phyloP scores from a whole-genome alignment of 2,329 filamentous ascomycete genomes.

The Trichoderma sp. region DNA sequence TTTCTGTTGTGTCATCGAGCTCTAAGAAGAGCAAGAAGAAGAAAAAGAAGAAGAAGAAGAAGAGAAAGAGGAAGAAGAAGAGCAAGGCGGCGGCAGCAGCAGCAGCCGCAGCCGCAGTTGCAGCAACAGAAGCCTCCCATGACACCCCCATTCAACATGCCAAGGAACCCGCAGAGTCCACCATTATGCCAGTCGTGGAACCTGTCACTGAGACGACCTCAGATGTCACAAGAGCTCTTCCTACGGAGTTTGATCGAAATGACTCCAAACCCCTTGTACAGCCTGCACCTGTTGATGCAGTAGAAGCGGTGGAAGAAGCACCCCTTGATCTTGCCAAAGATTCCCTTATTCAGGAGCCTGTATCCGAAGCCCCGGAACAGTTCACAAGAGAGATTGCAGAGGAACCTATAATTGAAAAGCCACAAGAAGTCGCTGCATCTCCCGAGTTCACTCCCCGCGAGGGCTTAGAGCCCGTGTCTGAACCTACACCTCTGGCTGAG shows the following conservation, averaged over 20 bases:
- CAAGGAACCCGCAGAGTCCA: background rate
- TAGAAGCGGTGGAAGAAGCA: background rate
- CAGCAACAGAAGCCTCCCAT: background rate
- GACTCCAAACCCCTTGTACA: background rate
- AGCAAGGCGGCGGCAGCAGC: background rate
- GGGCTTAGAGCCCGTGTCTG: background rate
- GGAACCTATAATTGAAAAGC: background rate
- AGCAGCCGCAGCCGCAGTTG: background rate
- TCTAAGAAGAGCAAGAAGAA: constrained; percentile 25
- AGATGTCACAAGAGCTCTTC: background rate
- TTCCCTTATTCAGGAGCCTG: background rate
- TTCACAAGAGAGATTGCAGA: background rate
- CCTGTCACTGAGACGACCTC: background rate
- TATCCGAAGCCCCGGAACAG: background rate
- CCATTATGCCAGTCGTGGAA: background rate
- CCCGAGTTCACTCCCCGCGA: background rate
- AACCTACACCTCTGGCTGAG: background rate
- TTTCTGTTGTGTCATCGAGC: background rate
- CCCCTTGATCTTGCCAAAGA: background rate
- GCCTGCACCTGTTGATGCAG: background rate
- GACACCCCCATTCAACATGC: background rate
- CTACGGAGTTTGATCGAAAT: background rate
- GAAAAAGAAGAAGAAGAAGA: constrained; percentile 23
- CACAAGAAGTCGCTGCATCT: background rate
- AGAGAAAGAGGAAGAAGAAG: background rate